Evolutionary conservation across 2,329 filamentous ascomycete genomes (phyloP).

Genomic region (Incumbomyces delicatus): DNA sequence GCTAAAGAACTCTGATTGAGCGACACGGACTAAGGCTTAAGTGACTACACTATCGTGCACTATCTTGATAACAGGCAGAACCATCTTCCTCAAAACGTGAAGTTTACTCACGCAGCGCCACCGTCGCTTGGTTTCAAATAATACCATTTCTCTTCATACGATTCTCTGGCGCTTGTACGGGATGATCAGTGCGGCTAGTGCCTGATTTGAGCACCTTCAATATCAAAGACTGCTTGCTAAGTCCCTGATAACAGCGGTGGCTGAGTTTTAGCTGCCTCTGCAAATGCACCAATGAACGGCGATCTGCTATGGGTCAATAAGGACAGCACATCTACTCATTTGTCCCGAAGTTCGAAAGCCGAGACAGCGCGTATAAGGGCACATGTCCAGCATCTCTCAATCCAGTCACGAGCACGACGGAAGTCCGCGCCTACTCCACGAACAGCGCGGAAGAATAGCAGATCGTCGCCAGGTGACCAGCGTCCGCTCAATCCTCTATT

Average conservation of each 20-base stretch:
- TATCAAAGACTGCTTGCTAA: too few relatives aligned
- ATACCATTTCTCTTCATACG: too few relatives aligned
- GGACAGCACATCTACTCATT: conserved; percentile 11
- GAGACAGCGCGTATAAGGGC: conserved; percentile 18
- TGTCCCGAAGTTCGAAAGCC: conserved; percentile 17
- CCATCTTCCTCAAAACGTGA: too few relatives aligned
- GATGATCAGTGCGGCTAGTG: background rate
- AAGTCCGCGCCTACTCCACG: conserved; percentile 12
- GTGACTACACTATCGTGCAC: too few relatives aligned
- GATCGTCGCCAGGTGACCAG: conserved; percentile 2
- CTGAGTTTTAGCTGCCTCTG: background rate
- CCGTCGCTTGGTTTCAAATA: too few relatives aligned
- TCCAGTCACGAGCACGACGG: conserved; percentile 9
- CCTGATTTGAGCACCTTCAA: too few relatives aligned
- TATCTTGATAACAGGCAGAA: too few relatives aligned
- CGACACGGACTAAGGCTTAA: too few relatives aligned
- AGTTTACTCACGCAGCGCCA: too few relatives aligned
- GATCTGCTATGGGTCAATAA: conserved; percentile 18
- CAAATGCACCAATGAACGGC: conserved; percentile 3
- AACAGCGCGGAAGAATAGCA: conserved; percentile 5
- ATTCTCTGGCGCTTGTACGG: background rate
- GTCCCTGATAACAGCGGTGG: conserved; percentile 1
- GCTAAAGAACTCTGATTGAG: too few relatives aligned
- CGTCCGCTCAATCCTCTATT: background rate
- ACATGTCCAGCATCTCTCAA: conserved; percentile 16